Evolutionary conservation across 495 filamentous ascomycete species (phyloP), one percentile per base, ranked within the genome.

Genomic region (Xylona heveae): DNA sequence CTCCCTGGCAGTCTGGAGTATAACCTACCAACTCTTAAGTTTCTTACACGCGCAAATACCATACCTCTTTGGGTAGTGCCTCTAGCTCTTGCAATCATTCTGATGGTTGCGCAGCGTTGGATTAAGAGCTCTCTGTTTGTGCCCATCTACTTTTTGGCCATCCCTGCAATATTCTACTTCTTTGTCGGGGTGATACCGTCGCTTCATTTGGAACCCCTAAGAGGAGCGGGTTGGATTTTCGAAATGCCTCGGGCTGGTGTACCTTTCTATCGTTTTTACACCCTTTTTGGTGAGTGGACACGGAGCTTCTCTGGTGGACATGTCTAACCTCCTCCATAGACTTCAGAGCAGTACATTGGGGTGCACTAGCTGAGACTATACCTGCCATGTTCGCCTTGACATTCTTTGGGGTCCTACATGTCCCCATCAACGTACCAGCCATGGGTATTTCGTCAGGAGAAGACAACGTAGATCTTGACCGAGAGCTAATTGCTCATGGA

Each of bases 311-410:
- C 15, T 37, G 12, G 31, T 22, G 3, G 9, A 30, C 22, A 22
- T 2, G 33, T 24, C 42, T 39, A 34, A 49, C 35, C 9, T 32
- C 17, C 33, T 21, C 6, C 19, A 13, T 40, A 83, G 76, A 79
- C 42, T 77, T 88, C 39, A 49, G 65, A 13, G 56, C 66, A 10
- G 71, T 84, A 3, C 64, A 90, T 43, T 91, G 80, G 78, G 54
- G 54, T 14, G 88, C 90, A 15, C 62, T 97, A 36, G 48, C 60
- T 16, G 70, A 78, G 33, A 82, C 75, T 0, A 62, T 92, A 14
- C 88, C 90, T 0, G 82, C 90, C 7, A 95, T 95, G 84, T 76
- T 95, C 48, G 88, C 90, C 2, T 54, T 97, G 35, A 93, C 90
- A 0, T 95, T 97, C 59, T 97, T 97, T 47, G 85, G 85, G 25